Percentiles rank a stretch among this genome's conserved stretches.
These are phyloP conservation scores for Turnera subulata DNA, from an alignment of 345 rosid genomes.

Conservation along the genomic window DNA sequence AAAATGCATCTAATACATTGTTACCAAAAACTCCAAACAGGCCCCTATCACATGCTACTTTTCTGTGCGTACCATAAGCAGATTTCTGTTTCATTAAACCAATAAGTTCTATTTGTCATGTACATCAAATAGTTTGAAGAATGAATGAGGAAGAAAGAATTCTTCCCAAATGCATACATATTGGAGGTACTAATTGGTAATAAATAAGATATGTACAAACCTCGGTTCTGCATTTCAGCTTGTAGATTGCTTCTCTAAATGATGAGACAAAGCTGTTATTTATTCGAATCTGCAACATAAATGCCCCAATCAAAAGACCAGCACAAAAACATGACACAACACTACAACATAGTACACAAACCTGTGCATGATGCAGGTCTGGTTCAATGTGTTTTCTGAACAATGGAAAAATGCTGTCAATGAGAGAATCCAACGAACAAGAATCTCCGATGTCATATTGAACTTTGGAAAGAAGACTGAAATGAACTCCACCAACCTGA, in stretches of 20 bases:
- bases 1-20: neutral
- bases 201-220: slow-evolving; percentile 40
- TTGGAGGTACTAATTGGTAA: too few species aligned
- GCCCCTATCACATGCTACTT: neutral
- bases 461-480: slow-evolving; percentile 97
- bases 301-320: slow-evolving; percentile 22
- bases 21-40: neutral
- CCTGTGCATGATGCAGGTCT: slow-evolving; percentile 99
- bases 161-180: too few species aligned
- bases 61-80: too few species aligned
- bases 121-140: too few species aligned
- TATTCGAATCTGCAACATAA: slow-evolving; percentile 85
- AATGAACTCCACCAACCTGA: slow-evolving; percentile 99
- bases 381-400: slow-evolving; percentile 98
- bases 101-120: too few species aligned
- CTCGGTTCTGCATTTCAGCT: slow-evolving; percentile 96
- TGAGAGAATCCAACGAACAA: slow-evolving; percentile 86
- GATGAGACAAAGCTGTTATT: slow-evolving; percentile 98
- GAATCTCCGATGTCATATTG: slow-evolving; percentile 95
- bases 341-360: slow-evolving; percentile 27
- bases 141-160: too few species aligned
- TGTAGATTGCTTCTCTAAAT: slow-evolving; percentile 97
- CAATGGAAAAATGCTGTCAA: slow-evolving; percentile 96
- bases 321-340: slow-evolving; percentile 10
- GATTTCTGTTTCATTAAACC: too few species aligned